Percentiles rank a stretch among this genome's conserved stretches.
These are phyloP conservation scores for Nicotiana knightiana DNA, from an alignment of 257 asterid genomes.

Conservation along the genomic window DNA sequence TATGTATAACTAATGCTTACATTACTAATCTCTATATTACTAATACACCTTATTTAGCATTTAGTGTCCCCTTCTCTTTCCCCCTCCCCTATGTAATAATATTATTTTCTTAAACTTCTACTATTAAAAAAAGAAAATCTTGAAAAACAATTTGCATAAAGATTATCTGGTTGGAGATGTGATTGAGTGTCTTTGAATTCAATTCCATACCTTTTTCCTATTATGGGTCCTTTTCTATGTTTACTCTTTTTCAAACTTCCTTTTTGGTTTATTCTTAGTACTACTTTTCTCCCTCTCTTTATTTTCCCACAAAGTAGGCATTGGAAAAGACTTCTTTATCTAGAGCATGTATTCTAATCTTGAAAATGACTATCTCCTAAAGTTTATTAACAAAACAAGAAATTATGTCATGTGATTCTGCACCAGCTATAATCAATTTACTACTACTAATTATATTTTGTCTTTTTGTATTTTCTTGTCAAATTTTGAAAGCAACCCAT, in stretches of 20 bases:
- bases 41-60: too few species aligned
- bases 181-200: background rate
- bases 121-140: too few species aligned
- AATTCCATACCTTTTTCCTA: slow-evolving; percentile 2
- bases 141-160: too few species aligned
- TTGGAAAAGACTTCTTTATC: background rate
- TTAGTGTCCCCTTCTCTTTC: too few species aligned
- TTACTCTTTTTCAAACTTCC: background rate
- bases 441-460: background rate
- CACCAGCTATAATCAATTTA: background rate
- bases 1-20: too few species aligned
- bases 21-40: too few species aligned
- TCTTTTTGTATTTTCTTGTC: background rate
- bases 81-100: too few species aligned
- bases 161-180: background rate
- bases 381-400: background rate
- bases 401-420: background rate
- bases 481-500: background rate
- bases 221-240: background rate
- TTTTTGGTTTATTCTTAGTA: background rate
- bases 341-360: background rate
- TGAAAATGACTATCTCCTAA: slow-evolving; percentile 6
- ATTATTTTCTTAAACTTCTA: too few species aligned
- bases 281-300: background rate
- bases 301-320: background rate